A percentile compares a stretch with the other conserved stretches of the same genome.
Evolutionary conservation across 2,329 filamentous ascomycete species (phyloP).

Genomic region (Sordariomycetes sp.): DNA sequence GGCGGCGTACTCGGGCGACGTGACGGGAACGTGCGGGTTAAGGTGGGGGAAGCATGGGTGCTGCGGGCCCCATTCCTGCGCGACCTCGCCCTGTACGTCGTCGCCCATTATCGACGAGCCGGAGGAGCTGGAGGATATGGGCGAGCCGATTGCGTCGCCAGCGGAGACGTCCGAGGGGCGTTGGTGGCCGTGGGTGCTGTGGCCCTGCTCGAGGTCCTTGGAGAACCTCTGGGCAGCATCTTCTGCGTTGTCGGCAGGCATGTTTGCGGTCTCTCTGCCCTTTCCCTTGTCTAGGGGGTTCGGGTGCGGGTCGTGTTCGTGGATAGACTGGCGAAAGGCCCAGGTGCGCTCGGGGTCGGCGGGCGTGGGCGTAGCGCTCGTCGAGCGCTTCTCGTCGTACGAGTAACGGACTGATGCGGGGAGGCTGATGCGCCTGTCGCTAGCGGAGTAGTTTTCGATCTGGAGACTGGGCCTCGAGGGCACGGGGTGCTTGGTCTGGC

Average conservation of each 20-base stretch:
- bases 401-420: constrained; percentile 43
- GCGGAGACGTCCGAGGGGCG: constrained; percentile 37
- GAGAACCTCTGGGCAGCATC: constrained; percentile 24
- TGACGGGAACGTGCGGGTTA: constrained; percentile 78
- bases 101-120: constrained; percentile 54
- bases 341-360: constrained; percentile 2
- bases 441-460: constrained; percentile 32
- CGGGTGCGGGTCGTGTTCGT: constrained; percentile 5
- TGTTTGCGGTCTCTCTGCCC: constrained; percentile 26
- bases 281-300: constrained; percentile 37
- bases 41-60: constrained; percentile 92
- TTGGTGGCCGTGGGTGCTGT: constrained; percentile 24
- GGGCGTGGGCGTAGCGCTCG: constrained; percentile 17
- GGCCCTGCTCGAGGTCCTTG: constrained; percentile 45
- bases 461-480: constrained; percentile 38
- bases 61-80: constrained; percentile 81
- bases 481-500: constrained; percentile 30
- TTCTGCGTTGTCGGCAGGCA: constrained; percentile 23
- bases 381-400: constrained; percentile 36
- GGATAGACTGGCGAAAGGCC: neutral
- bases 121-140: constrained; percentile 35
- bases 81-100: constrained; percentile 50
- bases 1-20: constrained; percentile 60
- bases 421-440: constrained; percentile 39
- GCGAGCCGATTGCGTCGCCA: constrained; percentile 41